A percentile compares a stretch with the other conserved stretches of the same genome.
phyloP scores from a whole-genome alignment of 2,329 filamentous ascomycete species.

The Pseudogymnoascus sp. region DNA sequence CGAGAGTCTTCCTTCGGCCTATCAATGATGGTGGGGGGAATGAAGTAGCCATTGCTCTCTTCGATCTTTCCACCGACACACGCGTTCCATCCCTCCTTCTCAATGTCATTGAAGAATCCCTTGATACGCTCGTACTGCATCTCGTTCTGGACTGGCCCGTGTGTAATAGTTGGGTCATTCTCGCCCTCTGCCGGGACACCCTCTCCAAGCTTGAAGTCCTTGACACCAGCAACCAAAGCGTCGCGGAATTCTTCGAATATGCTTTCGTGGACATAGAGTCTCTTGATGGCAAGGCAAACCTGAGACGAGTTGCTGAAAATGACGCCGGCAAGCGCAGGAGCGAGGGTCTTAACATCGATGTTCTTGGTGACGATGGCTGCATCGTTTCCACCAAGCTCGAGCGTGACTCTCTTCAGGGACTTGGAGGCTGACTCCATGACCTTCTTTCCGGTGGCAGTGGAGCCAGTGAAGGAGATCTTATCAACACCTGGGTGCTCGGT shows the following conservation, averaged over 20 bases:
- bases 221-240: slow-evolving; percentile 40
- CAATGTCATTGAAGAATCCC: slow-evolving; percentile 46
- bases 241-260: slow-evolving; percentile 50
- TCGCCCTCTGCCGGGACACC: slow-evolving; percentile 42
- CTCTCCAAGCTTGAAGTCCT: slow-evolving; percentile 38
- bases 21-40: slow-evolving; percentile 50
- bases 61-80: slow-evolving; percentile 32
- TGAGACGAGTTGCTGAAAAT: slow-evolving; percentile 47
- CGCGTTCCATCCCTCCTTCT: slow-evolving; percentile 44
- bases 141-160: slow-evolving; percentile 53
- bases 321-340: slow-evolving; percentile 36
- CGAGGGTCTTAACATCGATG: slow-evolving; percentile 40
- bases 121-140: slow-evolving; percentile 56
- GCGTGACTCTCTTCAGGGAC: slow-evolving; percentile 46
- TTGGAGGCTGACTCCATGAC: slow-evolving; percentile 42
- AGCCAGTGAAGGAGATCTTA: slow-evolving; percentile 52
- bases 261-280: slow-evolving; percentile 52
- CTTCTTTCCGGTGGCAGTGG: slow-evolving; percentile 40
- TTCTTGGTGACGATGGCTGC: slow-evolving; percentile 45
- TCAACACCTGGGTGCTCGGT: slow-evolving; percentile 44
- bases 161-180: slow-evolving; percentile 29
- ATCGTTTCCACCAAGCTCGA: slow-evolving; percentile 49
- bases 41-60: slow-evolving; percentile 40
- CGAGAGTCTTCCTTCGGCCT: slow-evolving; percentile 47
- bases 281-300: slow-evolving; percentile 49